Percentiles rank a stretch among this genome's conserved stretches.
These are phyloP conservation scores for Calonectria pseudoturangicola DNA, from an alignment of 2,329 filamentous ascomycete genomes.

Conservation along the genomic window DNA sequence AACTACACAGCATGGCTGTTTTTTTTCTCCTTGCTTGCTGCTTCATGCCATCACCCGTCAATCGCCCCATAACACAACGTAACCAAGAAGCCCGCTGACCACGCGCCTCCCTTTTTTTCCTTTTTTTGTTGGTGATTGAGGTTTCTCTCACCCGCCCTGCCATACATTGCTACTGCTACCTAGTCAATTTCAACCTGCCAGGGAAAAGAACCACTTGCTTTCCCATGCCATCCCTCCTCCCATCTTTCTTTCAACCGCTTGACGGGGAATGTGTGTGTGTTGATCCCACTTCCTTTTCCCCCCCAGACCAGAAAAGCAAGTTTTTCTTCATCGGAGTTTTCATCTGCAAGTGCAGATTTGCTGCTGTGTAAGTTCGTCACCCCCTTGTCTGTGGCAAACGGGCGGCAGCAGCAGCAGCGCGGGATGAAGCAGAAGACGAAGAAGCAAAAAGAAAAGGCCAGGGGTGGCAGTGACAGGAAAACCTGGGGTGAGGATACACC, in stretches of 20 bases:
- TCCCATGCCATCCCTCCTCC: not conserved
- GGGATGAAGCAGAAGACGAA: not conserved
- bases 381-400: not conserved
- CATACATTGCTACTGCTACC: not conserved
- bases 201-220: not conserved
- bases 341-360: constrained; percentile 1
- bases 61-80: constrained; percentile 8
- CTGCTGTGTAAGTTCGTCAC: constrained; percentile 12
- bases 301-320: not conserved
- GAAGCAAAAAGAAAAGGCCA: not conserved
- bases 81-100: constrained; percentile 21
- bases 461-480: not conserved
- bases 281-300: not conserved
- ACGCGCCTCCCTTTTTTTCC: not conserved
- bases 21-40: not conserved
- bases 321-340: not conserved
- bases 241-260: not conserved
- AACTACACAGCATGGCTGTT: constrained; percentile 1
- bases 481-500: not conserved
- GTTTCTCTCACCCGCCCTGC: not conserved
- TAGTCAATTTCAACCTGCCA: too few species aligned
- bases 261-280: not conserved
- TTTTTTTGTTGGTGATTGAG: constrained; percentile 23
- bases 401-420: not conserved
- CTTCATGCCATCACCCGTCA: constrained; percentile 26